A percentile compares a stretch with the other conserved stretches of the same genome.
Evolutionary conservation across 2,329 filamentous ascomycete genomes (phyloP).

Genomic region (Hirsutella rhossiliensis): DNA sequence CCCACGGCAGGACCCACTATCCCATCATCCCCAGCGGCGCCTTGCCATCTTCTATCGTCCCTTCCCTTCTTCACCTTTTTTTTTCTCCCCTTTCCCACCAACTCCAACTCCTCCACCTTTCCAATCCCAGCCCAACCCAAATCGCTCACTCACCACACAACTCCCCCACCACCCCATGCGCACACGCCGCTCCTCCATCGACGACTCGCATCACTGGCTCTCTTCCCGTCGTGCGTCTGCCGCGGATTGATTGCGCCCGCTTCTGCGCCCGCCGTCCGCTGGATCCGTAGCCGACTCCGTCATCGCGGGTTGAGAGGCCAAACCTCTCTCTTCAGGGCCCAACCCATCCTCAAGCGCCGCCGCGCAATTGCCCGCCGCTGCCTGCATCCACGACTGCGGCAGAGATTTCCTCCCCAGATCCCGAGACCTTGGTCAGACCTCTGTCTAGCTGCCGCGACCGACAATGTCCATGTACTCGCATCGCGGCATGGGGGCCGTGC

Average conservation of each 20-base stretch:
- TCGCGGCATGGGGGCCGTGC: conserved; percentile 66
- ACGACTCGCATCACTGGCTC: not conserved
- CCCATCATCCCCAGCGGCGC: conserved; percentile 10
- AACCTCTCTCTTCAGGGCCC: not conserved
- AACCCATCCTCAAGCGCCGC: not conserved
- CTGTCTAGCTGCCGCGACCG: not conserved
- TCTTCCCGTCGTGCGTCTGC: not conserved
- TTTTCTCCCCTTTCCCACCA: conserved; percentile 13
- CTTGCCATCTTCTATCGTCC: conserved; percentile 12
- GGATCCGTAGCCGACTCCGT: not conserved
- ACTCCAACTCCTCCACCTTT: conserved; percentile 12
- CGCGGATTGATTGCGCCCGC: not conserved
- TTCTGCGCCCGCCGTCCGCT: not conserved
- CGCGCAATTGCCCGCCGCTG: not conserved
- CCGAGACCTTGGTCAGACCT: not conserved
- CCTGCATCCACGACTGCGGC: not conserved
- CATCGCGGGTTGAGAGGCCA: not conserved
- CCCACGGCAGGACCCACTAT: conserved; percentile 7
- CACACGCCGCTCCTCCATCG: not conserved
- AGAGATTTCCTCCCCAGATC: not conserved
- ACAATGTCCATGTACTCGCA: conserved; percentile 78
- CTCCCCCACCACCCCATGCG: conserved; percentile 8
- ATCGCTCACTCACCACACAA: not conserved
- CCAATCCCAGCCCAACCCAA: conserved; percentile 1
- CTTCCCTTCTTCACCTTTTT: conserved; percentile 13